These are phyloP conservation scores for Neonectria coccinea DNA, from an alignment of 2,329 filamentous ascomycete genomes.

Conservation along the genomic window DNA sequence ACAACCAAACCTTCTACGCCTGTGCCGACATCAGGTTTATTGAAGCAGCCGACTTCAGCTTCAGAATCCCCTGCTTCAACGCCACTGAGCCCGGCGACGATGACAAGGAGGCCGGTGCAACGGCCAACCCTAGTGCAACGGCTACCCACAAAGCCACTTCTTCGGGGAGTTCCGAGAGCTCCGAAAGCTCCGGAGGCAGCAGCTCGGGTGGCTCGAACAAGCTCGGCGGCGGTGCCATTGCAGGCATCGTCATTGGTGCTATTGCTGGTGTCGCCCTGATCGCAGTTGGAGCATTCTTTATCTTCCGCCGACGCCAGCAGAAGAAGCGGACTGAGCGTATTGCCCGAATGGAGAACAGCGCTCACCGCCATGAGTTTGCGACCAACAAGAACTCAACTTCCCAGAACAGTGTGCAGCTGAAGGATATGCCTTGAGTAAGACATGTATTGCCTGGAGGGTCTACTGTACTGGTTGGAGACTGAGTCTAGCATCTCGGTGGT, in stretches of 20 bases:
- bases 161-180: background rate
- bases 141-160: conserved; percentile 29
- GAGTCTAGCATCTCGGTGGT: background rate
- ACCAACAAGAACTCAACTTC: conserved; percentile 7
- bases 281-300: conserved; percentile 68
- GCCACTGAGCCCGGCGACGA: conserved; percentile 50
- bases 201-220: conserved; percentile 63
- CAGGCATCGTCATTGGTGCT: conserved; percentile 78
- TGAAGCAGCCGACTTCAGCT: conserved; percentile 49
- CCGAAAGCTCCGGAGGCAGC: background rate
- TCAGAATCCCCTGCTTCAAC: conserved; percentile 58
- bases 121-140: conserved; percentile 23
- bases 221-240: conserved; percentile 63
- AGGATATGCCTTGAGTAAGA: background rate
- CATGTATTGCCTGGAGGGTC: background rate
- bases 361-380: conserved; percentile 1
- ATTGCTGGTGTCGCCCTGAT: conserved; percentile 71
- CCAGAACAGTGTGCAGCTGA: conserved; percentile 9
- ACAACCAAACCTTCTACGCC: conserved; percentile 61
- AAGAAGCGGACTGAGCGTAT: conserved; percentile 19
- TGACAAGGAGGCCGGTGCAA: conserved; percentile 35
- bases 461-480: background rate
- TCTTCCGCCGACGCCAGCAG: conserved; percentile 53
- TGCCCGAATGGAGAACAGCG: conserved; percentile 15
- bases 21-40: conserved; percentile 63